Percentiles rank a stretch among this genome's conserved stretches.
Conservation (phyloP, 108 stramenopile species). For the Cylindrotheca fusiformis region DNA sequence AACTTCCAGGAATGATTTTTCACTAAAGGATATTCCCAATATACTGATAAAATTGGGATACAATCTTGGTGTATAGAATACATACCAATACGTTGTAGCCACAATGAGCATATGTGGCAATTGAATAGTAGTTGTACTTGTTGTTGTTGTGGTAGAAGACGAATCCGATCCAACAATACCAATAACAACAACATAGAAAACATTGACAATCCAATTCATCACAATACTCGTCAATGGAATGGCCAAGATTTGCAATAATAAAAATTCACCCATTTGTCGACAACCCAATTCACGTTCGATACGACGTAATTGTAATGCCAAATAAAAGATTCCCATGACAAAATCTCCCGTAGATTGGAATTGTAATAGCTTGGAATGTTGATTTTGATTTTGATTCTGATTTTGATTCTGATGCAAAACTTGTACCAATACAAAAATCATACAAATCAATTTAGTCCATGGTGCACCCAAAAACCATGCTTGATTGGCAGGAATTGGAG, state of each 20-base stretch:
- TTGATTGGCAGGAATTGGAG: no score
- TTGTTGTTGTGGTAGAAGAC: not conserved
- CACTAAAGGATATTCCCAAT: conserved; percentile 54
- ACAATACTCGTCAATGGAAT: conserved; percentile 7
- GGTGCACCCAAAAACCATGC: conserved; percentile 66
- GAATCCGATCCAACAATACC: conserved; percentile 31
- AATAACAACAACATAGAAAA: conserved; percentile 34
- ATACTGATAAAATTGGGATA: conserved; percentile 59
- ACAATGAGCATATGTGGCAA: conserved; percentile 5
- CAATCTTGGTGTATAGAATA: conserved; percentile 57
- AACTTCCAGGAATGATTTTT: conserved; percentile 57
- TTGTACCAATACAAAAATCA: conserved; percentile 38
- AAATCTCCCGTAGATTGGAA: conserved; percentile 60
- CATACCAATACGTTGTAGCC: conserved; percentile 59
- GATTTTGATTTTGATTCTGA: conserved; percentile 32
- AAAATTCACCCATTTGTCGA: conserved; percentile 47
- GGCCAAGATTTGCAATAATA: conserved; percentile 26
- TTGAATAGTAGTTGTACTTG: conserved; percentile 32
- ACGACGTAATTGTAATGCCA: conserved; percentile 44
- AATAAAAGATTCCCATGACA: conserved; percentile 45
- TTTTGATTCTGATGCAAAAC: conserved; percentile 10
- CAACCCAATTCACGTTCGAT: conserved; percentile 79
- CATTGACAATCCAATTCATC: conserved; percentile 1
- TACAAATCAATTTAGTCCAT: conserved; percentile 45
- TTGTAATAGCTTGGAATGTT: conserved; percentile 1